These are phyloP conservation scores for Botryotinia calthae DNA, from an alignment of 2,329 filamentous ascomycete species.

Conservation along the genomic window DNA sequence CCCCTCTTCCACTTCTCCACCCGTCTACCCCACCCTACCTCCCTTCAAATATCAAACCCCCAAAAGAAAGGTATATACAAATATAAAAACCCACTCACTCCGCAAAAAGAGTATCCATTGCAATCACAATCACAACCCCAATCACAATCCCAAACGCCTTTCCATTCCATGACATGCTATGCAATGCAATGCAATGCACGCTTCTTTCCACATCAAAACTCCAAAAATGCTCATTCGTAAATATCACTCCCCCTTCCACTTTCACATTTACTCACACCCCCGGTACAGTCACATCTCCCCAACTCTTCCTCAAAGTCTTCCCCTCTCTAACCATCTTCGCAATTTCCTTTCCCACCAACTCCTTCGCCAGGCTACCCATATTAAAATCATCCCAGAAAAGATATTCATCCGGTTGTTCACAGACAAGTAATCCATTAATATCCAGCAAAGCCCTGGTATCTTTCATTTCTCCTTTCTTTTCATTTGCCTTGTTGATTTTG, in stretches of 20 bases:
- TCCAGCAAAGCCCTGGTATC: constrained; percentile 12
- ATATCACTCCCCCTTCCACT: neutral
- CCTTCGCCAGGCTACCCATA: constrained; percentile 42
- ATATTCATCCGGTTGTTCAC: constrained; percentile 43
- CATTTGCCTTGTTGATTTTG: neutral
- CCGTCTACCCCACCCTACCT: no score
- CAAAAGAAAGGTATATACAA: neutral
- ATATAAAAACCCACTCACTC: neutral
- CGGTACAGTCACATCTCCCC: neutral
- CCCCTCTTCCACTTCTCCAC: neutral
- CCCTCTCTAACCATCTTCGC: constrained; percentile 28
- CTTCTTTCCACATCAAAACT: neutral
- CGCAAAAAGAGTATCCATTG: neutral
- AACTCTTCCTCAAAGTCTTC: neutral
- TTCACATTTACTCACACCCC: neutral
- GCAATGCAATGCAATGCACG: neutral
- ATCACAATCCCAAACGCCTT: neutral
- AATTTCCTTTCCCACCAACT: constrained; percentile 38
- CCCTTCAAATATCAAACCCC: neutral
- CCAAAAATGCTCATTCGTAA: neutral
- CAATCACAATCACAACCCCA: neutral
- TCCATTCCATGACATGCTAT: neutral
- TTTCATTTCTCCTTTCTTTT: neutral
- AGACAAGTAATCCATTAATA: constrained; percentile 37
- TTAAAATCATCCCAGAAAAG: constrained; percentile 54